Base-by-base conservation (phyloP, 257 asterid species). In the Gardenia jasminoides region DNA sequence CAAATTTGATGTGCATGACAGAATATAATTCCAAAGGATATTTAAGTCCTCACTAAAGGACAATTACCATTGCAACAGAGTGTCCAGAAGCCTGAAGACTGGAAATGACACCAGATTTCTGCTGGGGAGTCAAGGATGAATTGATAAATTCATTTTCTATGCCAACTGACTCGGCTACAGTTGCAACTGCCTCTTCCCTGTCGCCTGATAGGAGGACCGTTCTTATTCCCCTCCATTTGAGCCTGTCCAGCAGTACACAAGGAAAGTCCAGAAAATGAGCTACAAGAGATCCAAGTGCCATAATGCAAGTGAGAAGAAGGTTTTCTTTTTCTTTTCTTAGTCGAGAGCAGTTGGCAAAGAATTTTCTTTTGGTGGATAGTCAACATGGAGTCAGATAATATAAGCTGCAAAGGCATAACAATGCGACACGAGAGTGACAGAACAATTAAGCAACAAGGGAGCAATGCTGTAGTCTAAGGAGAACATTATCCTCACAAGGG, bases 141-240 rank as follows among this genome's bases (percentile, higher is more conserved):
- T 91, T 88, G 80, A 88, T 88, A 77, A 83, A 89, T 83, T 89
- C 90, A 80, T 85, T 89, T 78, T 89, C 92, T 67, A 95, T 83
- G 83, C 99, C 98, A 47, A 92, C 85, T 36, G 88, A 82, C 85
- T 88, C 85, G 81, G 98, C 98, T 83, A 92, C 93, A 58, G 89
- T 90, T 95, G 99, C 97, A 84, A 93, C 99, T 93, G 98, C 98
- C 94, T 93, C 99, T 92, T 95, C 97, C 97, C 99, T 95, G 97
- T 95, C 99, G 79, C 99, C 98, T 58, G 97, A 95, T 86, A 93
- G 86, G 74, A 95, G 89, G 74, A 90, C 87, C 69, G 98, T 91
- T 75, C 83, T 83, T 56, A 95, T 91, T 82, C 97, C 99, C 83
- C 86, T 89, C 84, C 88, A 86, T 88, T 91, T 93, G 84, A 95